These are phyloP conservation scores for Kodamaea ohmeri DNA, from an alignment of 1,139 yeast species.

Conservation along the genomic window DNA sequence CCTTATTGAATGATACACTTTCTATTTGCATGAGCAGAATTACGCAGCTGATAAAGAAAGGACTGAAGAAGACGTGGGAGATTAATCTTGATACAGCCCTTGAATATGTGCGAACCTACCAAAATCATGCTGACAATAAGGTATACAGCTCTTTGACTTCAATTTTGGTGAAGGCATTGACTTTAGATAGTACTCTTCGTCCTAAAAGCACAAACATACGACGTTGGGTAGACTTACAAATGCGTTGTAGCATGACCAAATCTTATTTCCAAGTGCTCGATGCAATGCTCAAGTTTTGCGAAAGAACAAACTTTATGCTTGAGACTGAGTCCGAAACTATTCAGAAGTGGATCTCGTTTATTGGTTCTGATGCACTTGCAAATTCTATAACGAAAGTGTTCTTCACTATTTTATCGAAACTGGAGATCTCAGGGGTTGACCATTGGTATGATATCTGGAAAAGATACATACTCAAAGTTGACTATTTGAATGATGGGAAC, in stretches of 20 bases:
- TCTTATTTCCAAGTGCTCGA: constrained; percentile 62
- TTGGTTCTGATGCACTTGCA: constrained; percentile 61
- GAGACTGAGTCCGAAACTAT: constrained; percentile 44
- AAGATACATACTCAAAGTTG: constrained; percentile 29
- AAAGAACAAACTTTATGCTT: constrained; percentile 41
- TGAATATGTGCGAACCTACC: constrained; percentile 59
- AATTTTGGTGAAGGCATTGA: constrained; percentile 51
- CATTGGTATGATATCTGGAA: constrained; percentile 60
- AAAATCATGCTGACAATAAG: constrained; percentile 72
- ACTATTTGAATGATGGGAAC: constrained; percentile 25
- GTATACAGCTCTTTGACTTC: constrained; percentile 65
- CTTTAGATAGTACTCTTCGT: constrained; percentile 29
- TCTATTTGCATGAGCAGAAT: constrained; percentile 63
- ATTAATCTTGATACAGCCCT: constrained; percentile 26
- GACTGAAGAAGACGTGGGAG: neutral
- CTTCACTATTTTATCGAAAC: constrained; percentile 36
- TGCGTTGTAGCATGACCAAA: constrained; percentile 51
- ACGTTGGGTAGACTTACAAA: constrained; percentile 44
- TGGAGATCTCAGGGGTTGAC: constrained; percentile 18
- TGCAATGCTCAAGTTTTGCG: constrained; percentile 36
- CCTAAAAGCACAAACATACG: neutral
- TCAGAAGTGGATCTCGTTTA: constrained; percentile 42
- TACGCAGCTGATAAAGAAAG: constrained; percentile 26
- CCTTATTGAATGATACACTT: constrained; percentile 54
- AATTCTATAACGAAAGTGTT: constrained; percentile 67